Evolutionary conservation across 352 stramenopile species (phyloP).

Genomic region (Globisporangium emineosum): DNA sequence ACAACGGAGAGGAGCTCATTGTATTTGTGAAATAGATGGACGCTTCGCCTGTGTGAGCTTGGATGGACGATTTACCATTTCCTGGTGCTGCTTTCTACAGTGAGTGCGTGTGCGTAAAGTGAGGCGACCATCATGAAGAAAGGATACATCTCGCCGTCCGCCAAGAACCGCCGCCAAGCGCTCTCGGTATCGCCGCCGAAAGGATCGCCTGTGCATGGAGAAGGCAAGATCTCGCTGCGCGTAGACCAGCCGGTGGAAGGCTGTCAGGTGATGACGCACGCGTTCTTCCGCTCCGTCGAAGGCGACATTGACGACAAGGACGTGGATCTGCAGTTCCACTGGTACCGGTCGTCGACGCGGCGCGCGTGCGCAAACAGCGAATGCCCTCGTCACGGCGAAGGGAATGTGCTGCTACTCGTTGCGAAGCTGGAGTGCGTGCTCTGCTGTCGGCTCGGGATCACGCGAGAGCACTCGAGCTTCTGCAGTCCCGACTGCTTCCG

Average conservation of each 20-base stretch:
- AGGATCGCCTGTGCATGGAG: conserved; percentile 54
- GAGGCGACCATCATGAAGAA: conserved; percentile 27
- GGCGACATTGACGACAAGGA: conserved; percentile 71
- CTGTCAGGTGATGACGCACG: conserved; percentile 69
- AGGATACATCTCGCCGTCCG: conserved; percentile 24
- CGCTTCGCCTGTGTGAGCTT: too few relatives aligned
- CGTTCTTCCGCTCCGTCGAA: conserved; percentile 71
- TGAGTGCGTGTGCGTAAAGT: background rate
- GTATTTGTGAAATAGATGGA: too few relatives aligned
- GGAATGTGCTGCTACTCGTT: conserved; percentile 67
- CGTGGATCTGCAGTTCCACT: conserved; percentile 67
- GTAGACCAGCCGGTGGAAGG: conserved; percentile 72
- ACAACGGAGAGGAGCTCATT: too few relatives aligned
- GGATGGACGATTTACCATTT: too few relatives aligned
- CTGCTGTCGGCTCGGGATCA: conserved; percentile 62
- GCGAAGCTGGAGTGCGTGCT: conserved; percentile 72
- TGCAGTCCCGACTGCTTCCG: conserved; percentile 69
- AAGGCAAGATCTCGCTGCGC: conserved; percentile 71
- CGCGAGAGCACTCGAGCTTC: conserved; percentile 65
- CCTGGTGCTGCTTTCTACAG: too few relatives aligned
- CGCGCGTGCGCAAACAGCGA: conserved; percentile 61
- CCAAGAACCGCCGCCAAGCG: conserved; percentile 18
- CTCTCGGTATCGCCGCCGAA: conserved; percentile 38
- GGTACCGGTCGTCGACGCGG: conserved; percentile 56
- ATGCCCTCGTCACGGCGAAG: conserved; percentile 48